Percentiles rank a stretch among this genome's conserved stretches.
Evolutionary conservation across 495 filamentous ascomycete genomes (phyloP).

Genomic region (Trichoderma virens): DNA sequence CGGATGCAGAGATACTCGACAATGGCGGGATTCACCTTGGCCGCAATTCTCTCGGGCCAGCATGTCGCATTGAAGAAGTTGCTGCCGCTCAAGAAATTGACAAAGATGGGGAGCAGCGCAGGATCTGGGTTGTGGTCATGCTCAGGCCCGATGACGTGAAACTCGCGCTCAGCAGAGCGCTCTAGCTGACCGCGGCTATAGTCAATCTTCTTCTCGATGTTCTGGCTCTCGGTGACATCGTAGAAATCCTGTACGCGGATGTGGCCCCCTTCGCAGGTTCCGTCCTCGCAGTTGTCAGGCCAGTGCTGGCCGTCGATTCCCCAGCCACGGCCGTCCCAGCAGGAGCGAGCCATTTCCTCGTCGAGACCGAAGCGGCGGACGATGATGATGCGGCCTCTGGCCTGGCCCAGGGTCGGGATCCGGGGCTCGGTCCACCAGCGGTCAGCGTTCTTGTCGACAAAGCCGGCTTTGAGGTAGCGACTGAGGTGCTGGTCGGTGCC

Average conservation of each 20-base stretch:
- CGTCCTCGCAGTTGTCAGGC: constrained; percentile 83
- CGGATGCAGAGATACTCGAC: constrained; percentile 68
- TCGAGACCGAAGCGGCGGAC: constrained; percentile 70
- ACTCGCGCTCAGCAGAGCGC: constrained; percentile 50
- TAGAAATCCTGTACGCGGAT: constrained; percentile 94
- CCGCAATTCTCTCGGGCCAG: constrained; percentile 93
- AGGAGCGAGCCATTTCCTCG: constrained; percentile 47
- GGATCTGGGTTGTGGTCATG: constrained; percentile 14
- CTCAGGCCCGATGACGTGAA: constrained; percentile 22
- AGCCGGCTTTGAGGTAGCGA: constrained; percentile 61
- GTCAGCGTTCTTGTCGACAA: constrained; percentile 45
- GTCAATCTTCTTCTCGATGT: constrained; percentile 73
- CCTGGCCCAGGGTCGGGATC: constrained; percentile 77
- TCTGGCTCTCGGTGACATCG: constrained; percentile 67
- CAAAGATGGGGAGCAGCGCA: constrained; percentile 52
- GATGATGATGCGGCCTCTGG: constrained; percentile 75
- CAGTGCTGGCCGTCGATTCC: constrained; percentile 77
- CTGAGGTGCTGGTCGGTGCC: constrained; percentile 74
- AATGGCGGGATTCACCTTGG: constrained; percentile 84
- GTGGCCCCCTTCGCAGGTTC: constrained; percentile 54
- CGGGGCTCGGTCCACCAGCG: constrained; percentile 73
- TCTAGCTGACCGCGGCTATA: constrained; percentile 66
- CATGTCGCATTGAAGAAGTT: constrained; percentile 89
- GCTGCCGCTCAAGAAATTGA: constrained; percentile 85
- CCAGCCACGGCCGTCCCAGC: constrained; percentile 56